Evolutionary conservation across 1,284 basidiomycete species (phyloP).

Genomic region (Heterobasidion parviporum): DNA sequence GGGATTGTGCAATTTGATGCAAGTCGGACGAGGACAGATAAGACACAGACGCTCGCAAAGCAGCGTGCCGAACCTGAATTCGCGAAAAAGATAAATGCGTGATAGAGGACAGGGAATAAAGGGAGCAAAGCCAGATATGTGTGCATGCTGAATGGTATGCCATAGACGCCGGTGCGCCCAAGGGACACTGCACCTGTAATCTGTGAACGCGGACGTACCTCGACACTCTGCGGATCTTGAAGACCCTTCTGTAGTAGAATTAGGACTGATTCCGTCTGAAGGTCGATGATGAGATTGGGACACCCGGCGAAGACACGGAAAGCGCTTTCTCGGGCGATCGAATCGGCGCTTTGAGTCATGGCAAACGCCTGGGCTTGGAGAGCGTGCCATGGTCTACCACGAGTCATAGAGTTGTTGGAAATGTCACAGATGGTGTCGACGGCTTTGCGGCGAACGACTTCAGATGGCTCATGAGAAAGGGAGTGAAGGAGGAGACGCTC

Average conservation of each 20-base stretch:
- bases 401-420: conserved; percentile 61
- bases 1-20: conserved; percentile 46
- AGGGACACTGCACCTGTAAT: no score
- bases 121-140: background rate
- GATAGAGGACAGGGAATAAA: background rate
- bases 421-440: conserved; percentile 70
- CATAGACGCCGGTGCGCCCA: background rate
- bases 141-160: background rate
- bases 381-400: conserved; percentile 72
- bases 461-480: conserved; percentile 47
- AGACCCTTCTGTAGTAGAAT: conserved; percentile 56
- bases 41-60: conserved; percentile 53
- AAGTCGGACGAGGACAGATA: conserved; percentile 53
- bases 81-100: background rate
- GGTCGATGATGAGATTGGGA: conserved; percentile 63
- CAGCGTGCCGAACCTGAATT: conserved; percentile 47
- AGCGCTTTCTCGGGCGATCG: conserved; percentile 42
- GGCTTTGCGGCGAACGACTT: conserved; percentile 54
- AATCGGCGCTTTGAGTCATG: conserved; percentile 44
- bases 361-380: conserved; percentile 61
- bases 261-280: conserved; percentile 59
- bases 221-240: conserved; percentile 51
- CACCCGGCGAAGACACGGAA: conserved; percentile 62
- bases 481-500: conserved; percentile 66
- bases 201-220: conserved; percentile 31